Evolutionary conservation across 1,284 basidiomycete species (phyloP), one percentile per base, ranked within the genome.

Genomic region (Dichomitus squalens): DNA sequence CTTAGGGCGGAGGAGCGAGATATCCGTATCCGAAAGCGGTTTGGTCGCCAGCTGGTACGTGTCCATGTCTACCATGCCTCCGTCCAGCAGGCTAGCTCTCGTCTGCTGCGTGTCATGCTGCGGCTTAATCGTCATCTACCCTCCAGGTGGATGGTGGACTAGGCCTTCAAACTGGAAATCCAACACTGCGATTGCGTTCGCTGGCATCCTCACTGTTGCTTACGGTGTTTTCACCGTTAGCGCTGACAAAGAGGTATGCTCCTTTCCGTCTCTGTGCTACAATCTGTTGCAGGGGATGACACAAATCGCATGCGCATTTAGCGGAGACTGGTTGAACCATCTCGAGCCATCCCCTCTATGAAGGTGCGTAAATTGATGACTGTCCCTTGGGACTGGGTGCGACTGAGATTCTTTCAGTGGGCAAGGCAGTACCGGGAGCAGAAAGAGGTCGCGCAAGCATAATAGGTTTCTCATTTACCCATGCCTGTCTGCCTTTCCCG

Each of bases 131-230:
- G 35, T 9, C 8, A 8, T 47, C 20, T 14, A 9, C n/a, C 29
- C 29, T 31, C 8, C n/a, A 89, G 87, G 87, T 75, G 87, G 87
- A 63, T 90, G 87, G 87, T 90, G 87, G 87, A 80, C 80, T 25
- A 79, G 85, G 14, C 87, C 87, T 4, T 78, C 83, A 12, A 88
- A 88, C 68, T 90, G 87, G 87, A 83, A 81, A 49, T 69, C 79
- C 20, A 90, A 90, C 72, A 90, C 87, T 1, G 79, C 80, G 0
- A 78, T 90, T 41, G 77, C 81, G 2, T 80, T 82, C 65, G 73
- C 75, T 49, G 87, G 87, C 12, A 85, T 90, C 54, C 65, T 84
- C 47, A 78, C 75, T 4, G 69, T 83, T n/a, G 80, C 81, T 14
- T 87, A 82, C 59, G 82, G 76, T 8, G 78, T 81, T 8, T 89